Conservation (phyloP, 192 early-diverging fungal species). For the Coemansia sp. region DNA sequence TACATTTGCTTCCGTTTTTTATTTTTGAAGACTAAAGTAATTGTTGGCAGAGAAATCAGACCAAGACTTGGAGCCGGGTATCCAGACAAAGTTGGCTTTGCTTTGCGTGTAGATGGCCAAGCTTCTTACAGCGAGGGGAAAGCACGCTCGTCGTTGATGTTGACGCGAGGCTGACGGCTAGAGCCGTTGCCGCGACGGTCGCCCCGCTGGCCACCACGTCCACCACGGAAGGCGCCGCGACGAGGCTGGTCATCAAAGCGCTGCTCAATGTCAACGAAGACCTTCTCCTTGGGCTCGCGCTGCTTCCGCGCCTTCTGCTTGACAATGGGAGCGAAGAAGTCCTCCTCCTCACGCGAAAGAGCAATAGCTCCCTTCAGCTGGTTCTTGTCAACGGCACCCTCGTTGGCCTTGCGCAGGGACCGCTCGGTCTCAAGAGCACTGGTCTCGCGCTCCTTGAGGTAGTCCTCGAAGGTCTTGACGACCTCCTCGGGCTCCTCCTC, state of each 20-base stretch:
- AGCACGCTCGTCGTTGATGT: constrained; percentile 64
- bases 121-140: constrained; percentile 62
- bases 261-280: constrained; percentile 73
- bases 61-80: background rate
- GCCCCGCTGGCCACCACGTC: constrained; percentile 47
- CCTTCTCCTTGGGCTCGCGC: constrained; percentile 72
- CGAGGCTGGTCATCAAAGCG: constrained; percentile 64
- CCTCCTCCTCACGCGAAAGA: constrained; percentile 69
- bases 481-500: constrained; percentile 72
- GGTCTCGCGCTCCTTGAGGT: constrained; percentile 67
- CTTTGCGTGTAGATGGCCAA: no score
- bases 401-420: constrained; percentile 78
- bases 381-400: constrained; percentile 71
- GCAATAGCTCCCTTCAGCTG: constrained; percentile 78
- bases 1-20: background rate
- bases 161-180: constrained; percentile 57
- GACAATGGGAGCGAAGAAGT: constrained; percentile 62
- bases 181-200: constrained; percentile 52
- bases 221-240: constrained; percentile 61
- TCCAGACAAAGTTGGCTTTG: background rate
- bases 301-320: constrained; percentile 57
- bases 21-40: background rate
- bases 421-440: constrained; percentile 57
- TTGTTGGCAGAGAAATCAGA: background rate
- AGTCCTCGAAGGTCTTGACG: constrained; percentile 86